Percentiles rank a stretch among this genome's conserved stretches.
phyloP scores from a whole-genome alignment of 129 eudicot genomes.

The Dittrichia graveolens region DNA sequence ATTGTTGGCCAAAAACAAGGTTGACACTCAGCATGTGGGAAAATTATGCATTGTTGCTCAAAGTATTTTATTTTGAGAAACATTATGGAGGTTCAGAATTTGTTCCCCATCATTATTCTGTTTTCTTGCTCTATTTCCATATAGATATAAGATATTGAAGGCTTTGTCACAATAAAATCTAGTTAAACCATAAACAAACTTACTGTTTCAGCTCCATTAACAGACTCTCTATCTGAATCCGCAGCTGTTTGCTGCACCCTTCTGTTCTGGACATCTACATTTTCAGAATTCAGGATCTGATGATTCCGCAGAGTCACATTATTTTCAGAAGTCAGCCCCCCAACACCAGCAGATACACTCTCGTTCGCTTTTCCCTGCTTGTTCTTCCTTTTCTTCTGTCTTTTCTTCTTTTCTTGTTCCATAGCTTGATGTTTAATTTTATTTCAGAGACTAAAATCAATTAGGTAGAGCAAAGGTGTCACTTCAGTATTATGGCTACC shows the following conservation, averaged over 20 bases:
- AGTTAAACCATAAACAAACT: slow-evolving; percentile 25
- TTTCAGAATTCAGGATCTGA: slow-evolving; percentile 33
- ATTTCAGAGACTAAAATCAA: slow-evolving; percentile 21
- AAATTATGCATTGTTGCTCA: too few species aligned
- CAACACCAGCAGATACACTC: slow-evolving; percentile 37
- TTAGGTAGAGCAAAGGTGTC: slow-evolving; percentile 6
- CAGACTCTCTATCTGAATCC: slow-evolving; percentile 37
- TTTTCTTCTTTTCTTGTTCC: slow-evolving; percentile 77
- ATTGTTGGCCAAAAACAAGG: too few species aligned
- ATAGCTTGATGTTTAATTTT: slow-evolving; percentile 24
- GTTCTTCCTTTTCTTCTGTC: slow-evolving; percentile 77
- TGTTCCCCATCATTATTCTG: too few species aligned
- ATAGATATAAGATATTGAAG: neutral
- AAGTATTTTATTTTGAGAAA: too few species aligned
- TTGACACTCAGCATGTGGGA: too few species aligned
- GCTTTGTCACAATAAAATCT: neutral
- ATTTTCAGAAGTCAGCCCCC: slow-evolving; percentile 37
- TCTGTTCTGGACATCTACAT: slow-evolving; percentile 30
- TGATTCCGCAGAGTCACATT: slow-evolving; percentile 29
- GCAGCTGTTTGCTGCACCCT: slow-evolving; percentile 20
- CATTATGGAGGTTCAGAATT: too few species aligned
- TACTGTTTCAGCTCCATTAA: slow-evolving; percentile 53
- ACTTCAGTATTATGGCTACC: slow-evolving; percentile 23
- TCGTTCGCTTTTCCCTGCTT: slow-evolving; percentile 43
- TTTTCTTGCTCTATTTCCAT: neutral